Base-by-base conservation (phyloP, 345 rosid species). In the Citrus inodora region DNA sequence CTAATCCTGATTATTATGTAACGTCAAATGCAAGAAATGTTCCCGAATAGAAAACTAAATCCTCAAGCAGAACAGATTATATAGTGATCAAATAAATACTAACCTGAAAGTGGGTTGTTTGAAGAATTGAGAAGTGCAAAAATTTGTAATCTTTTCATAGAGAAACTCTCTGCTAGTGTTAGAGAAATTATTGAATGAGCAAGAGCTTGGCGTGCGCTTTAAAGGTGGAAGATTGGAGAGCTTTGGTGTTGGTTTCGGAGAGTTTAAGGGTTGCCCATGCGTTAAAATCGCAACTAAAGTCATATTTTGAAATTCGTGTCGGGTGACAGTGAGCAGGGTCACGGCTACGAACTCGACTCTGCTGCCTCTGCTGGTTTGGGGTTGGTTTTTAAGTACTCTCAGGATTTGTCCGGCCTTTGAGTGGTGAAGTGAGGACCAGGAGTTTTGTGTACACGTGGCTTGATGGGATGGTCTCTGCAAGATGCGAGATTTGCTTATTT, bases 1-100 rank as follows among this genome's bases (percentile, higher is more conserved):
- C 86, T 90, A 48, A 80, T 79, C 72, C 87, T 89, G 89, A 78
- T 74, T 63, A 78, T 74, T 67, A 22, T 59, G 78, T 19, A 33
- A 81, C 19, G 76, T 17, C 70, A 73, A 33, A 61, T 70, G 32
- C 28, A 78, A 32, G 38, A 62, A 22, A 19, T 19, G 19, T 56
- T 51, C 9, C 61, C 5, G 71, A 46, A 46, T 46, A 46, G 17
- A 46, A 11, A 46, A 46, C 17, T 0, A 46, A 24, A 24, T 6
- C 32, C 64, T 24, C 11, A 13, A 9, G 28, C 64, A 60, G 9
- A 30, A 32, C 28, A 3, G 17, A n/a, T 16, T 24, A 25, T 6
- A 14, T 6, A 42, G 58, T 70, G 11, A 53, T 65, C 8, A 25
- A 60, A 38, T 24, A n/a, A 30, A 27, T 40, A 35, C 10, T 46